Base-by-base conservation (phyloP, 345 rosid genomes). In the Linum tenue region DNA sequence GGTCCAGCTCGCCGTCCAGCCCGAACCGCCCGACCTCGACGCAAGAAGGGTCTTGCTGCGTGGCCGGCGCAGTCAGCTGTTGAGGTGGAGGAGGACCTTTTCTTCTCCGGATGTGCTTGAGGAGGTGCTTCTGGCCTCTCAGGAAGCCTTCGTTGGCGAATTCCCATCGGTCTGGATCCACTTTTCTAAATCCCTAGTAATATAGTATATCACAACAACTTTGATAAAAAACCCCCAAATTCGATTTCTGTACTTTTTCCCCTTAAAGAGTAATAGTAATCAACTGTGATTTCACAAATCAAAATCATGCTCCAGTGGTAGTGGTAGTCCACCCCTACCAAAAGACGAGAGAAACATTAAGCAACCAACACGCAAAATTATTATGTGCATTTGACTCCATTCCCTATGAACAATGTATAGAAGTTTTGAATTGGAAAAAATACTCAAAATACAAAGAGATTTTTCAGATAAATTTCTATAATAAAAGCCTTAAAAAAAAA, bases 91-190 rank as follows among this genome's bases (percentile, higher is more conserved):
- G 31, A 22, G 31, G 31, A 22, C 83, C 59, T 67, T 78, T 81
- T 66, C 91, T 86, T 69, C 97, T 82, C 72, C 69, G 87, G 37
- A 92, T 90, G 81, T 68, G 84, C 78, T 71, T 90, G n/a, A 92
- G 78, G 11, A 87, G 87, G 41, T 81, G 79, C 74, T 73, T 90
- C 55, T 83, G 85, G 5, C 94, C 94, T 72, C 82, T 86, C 4
- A 85, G 70, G 76, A 92, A 90, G 35, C 86, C 88, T 71, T 75
- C 72, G 37, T 75, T 67, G 9, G 78, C 78, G 68, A 70, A 75
- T 74, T 92, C 98, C 98, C 97, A 92, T 67, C 82, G 80, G 70
- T 92, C 97, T 63, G 91, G 89, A 84, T 92, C 96, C 71, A 92
- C 92, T 76, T 92, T 92, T 71, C 88, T 88, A 80, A 92, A 92